phyloP scores from a whole-genome alignment of 805 yeast genomes.

The Pichia sporocuriosa region DNA sequence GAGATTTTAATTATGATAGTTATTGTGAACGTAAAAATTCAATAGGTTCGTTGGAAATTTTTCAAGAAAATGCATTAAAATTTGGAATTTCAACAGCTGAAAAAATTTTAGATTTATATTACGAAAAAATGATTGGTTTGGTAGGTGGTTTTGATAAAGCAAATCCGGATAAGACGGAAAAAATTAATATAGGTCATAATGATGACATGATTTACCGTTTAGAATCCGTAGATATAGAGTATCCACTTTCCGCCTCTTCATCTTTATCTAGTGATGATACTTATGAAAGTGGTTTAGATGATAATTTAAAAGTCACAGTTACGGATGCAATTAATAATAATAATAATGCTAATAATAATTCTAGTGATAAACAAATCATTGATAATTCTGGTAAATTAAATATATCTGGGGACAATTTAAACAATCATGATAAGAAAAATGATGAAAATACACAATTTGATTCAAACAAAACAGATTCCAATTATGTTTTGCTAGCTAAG shows the following conservation, averaged over 20 bases:
- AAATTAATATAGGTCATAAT: constrained; percentile 25
- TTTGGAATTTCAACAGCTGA: constrained; percentile 29
- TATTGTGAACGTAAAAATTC: constrained; percentile 20
- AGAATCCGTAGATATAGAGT: neutral
- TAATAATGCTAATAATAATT: too few relatives aligned
- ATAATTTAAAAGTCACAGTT: too few relatives aligned
- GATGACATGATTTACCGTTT: constrained; percentile 20
- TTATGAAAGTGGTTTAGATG: too few relatives aligned
- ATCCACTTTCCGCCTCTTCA: neutral
- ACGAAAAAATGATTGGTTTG: constrained; percentile 41
- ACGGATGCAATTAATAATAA: too few relatives aligned
- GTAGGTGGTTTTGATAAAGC: constrained; percentile 35
- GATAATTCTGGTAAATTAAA: too few relatives aligned
- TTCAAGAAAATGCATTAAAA: constrained; percentile 17
- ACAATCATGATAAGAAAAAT: too few relatives aligned
- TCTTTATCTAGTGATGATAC: too few relatives aligned
- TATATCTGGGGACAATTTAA: too few relatives aligned
- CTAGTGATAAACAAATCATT: too few relatives aligned
- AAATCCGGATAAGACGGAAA: neutral
- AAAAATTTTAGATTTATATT: constrained; percentile 42
- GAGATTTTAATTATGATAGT: constrained; percentile 33
- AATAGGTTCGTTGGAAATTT: constrained; percentile 18
- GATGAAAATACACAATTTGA: too few relatives aligned
- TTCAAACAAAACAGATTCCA: too few relatives aligned
- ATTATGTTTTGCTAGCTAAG: neutral